Conservation (phyloP, 148 eudicot species). For the Nyssa sinensis region DNA sequence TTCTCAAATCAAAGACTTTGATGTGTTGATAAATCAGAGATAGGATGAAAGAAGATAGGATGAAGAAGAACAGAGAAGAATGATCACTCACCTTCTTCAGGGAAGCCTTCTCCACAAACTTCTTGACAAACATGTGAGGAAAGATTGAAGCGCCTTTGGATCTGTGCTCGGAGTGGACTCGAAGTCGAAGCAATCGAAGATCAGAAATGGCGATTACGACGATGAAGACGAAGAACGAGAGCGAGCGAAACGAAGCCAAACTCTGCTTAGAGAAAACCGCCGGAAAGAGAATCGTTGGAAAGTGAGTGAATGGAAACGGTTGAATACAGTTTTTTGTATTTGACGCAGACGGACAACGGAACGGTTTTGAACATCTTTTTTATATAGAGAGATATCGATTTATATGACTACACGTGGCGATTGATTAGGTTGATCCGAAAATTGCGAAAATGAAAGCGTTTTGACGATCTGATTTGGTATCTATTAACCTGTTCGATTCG, state of each 20-base stretch:
- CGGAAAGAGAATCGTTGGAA: constrained; percentile 13
- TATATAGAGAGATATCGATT: background rate
- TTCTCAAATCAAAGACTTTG: background rate
- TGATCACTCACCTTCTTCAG: constrained; percentile 36
- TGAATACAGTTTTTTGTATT: constrained; percentile 15
- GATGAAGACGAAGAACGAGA: background rate
- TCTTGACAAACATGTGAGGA: constrained; percentile 40
- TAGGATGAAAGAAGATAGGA: background rate
- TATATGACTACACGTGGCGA: constrained; percentile 32
- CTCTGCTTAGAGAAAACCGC: constrained; percentile 23
- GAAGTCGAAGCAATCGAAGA: constrained; percentile 7
- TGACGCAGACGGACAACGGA: constrained; percentile 16
- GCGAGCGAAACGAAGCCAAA: background rate
- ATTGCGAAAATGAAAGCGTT: constrained; percentile 16
- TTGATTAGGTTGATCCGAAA: constrained; percentile 25
- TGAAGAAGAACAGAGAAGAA: background rate
- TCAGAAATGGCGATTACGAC: background rate
- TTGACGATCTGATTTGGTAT: constrained; percentile 21
- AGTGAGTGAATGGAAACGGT: constrained; percentile 20
- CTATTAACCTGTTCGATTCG: background rate
- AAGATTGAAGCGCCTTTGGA: background rate
- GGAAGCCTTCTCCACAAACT: constrained; percentile 50
- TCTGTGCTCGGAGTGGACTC: background rate
- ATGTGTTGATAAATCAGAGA: background rate
- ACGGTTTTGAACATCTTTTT: constrained; percentile 24